Percentiles rank a stretch among this genome's conserved stretches.
phyloP scores from a whole-genome alignment of 306 rosid genomes.

The Dalbergia cultrata region DNA sequence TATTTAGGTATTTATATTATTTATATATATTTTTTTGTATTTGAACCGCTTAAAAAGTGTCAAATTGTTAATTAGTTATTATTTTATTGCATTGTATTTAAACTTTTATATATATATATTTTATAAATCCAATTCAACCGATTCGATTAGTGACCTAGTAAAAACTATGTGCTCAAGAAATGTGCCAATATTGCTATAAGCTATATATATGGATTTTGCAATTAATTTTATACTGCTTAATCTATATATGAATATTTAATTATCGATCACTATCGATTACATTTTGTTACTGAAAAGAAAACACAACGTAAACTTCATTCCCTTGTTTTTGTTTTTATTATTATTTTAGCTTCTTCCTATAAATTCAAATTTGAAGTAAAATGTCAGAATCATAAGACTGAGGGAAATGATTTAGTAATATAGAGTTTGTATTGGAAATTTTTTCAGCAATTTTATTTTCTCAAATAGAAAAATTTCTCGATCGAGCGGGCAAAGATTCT shows the following conservation, averaged over 20 bases:
- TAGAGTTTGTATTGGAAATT: not conserved
- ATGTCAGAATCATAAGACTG: not conserved
- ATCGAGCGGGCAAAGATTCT: not conserved
- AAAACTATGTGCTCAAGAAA: too few species aligned
- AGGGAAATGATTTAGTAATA: not conserved
- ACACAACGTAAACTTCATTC: not conserved
- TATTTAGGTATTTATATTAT: too few species aligned
- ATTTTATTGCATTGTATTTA: too few species aligned
- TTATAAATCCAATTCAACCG: too few species aligned
- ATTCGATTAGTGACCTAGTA: too few species aligned
- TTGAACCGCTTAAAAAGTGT: too few species aligned
- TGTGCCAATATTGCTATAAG: not conserved
- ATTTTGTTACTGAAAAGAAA: not conserved
- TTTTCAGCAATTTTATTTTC: not conserved
- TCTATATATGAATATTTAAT: not conserved
- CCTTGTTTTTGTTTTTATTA: not conserved
- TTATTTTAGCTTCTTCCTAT: not conserved
- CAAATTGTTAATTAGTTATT: too few species aligned
- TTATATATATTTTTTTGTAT: too few species aligned
- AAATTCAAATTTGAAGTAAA: not conserved
- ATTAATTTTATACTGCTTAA: not conserved
- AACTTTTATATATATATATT: too few species aligned
- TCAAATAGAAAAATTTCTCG: not conserved
- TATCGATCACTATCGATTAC: constrained; percentile 1
- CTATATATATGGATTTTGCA: not conserved